phyloP scores from a whole-genome alignment of 306 rosid genomes.

The Dryas drummondii region DNA sequence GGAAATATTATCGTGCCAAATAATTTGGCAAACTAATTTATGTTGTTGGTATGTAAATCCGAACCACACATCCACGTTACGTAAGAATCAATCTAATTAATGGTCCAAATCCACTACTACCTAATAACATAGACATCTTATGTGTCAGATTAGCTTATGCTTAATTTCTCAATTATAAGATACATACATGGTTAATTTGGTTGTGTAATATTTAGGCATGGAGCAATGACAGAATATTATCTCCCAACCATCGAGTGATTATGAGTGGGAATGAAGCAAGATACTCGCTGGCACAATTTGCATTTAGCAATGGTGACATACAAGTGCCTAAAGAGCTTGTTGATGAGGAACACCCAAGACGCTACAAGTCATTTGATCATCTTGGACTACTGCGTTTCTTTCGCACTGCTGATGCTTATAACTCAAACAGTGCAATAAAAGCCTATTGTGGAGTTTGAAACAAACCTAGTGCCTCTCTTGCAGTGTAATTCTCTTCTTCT shows the following conservation, averaged over 20 bases:
- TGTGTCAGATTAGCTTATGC: no score
- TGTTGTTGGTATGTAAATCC: no score
- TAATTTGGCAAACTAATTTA: no score
- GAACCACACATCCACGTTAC: no score
- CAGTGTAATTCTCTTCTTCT: no score
- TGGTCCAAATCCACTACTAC: no score
- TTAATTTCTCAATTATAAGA: no score
- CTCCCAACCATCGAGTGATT: conserved; percentile 64
- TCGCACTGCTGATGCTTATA: conserved; percentile 18
- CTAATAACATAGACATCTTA: no score
- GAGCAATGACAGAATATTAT: conserved; percentile 74
- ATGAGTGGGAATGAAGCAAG: conserved; percentile 59
- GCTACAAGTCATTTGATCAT: conserved; percentile 68
- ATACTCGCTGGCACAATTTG: conserved; percentile 63
- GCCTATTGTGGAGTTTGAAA: conserved; percentile 39
- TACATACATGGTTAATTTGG: background rate
- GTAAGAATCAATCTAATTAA: no score
- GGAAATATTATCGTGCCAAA: no score
- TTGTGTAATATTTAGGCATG: conserved; percentile 48
- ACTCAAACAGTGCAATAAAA: conserved; percentile 32
- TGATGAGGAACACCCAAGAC: conserved; percentile 56
- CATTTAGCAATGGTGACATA: conserved; percentile 54
- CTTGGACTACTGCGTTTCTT: conserved; percentile 47
- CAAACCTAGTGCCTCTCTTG: background rate
- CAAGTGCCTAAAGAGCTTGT: conserved; percentile 58